Evolutionary conservation across 495 filamentous ascomycete genomes (phyloP), one percentile per base, ranked within the genome.

Genomic region (Letharia lupina): DNA sequence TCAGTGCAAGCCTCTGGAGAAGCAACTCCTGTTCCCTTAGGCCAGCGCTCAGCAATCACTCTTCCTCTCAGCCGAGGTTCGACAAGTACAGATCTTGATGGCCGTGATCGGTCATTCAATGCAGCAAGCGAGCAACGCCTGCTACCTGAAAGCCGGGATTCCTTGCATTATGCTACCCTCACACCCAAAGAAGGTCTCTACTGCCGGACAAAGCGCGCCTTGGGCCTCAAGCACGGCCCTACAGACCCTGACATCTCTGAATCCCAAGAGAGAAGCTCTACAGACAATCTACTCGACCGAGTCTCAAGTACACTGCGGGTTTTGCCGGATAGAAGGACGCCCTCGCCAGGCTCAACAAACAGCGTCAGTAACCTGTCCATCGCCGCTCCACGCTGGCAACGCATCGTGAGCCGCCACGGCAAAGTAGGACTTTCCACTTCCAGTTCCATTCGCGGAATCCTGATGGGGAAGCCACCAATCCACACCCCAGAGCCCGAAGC

Each of bases 361-460:
- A 68, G 65, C 54, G 61, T 50, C 44, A 69, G 62, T 61, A 61
- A 66, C 42, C 61, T 68, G 4, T 71, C 70, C 31, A 69, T 72
- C 54, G 67, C 68, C n/a, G 58, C 33, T n/a, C 62, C 52, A 12
- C 64, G 60, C 41, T 66, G 52, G 28, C 61, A 62, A 20, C 64
- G 61, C 58, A 58, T 57, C 54, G 9, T 57, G 31, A 57, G 33
- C 31, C 67, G 59, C 9, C 57, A 39, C 9, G 56, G 31, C 37
- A 67, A 54, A 28, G 31, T 48, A 13, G 54, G 63, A 20, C 50
- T 54, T 12, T 71, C 70, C 0, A 68, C 56, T 41, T 65, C 70
- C 9, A 72, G 68, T 37, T 72, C 70, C n/a, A 44, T 72, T 31
- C 68, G 60, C 41, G 60, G 58, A 33, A 44, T 67, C 8, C 50